These are phyloP conservation scores for Onygenales sp. DNA, from an alignment of 2,329 filamentous ascomycete genomes.

Conservation along the genomic window DNA sequence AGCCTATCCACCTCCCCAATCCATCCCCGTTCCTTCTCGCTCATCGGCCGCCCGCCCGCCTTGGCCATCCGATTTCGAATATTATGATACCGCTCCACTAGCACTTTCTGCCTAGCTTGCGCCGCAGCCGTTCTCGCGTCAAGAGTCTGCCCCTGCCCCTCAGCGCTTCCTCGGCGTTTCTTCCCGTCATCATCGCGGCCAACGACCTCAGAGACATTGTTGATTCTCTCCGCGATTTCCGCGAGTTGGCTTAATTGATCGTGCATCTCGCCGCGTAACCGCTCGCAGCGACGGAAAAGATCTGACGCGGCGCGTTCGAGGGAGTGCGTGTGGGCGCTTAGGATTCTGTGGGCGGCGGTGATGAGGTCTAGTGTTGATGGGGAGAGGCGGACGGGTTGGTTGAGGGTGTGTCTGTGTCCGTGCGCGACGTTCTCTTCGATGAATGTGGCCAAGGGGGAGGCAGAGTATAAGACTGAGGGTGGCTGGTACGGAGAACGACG, in stretches of 20 bases:
- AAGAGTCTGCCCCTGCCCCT: slow-evolving; percentile 18
- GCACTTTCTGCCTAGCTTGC: slow-evolving; percentile 29
- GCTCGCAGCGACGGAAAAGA: slow-evolving; percentile 43
- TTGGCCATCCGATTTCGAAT: slow-evolving; percentile 34
- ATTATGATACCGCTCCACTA: slow-evolving; percentile 34
- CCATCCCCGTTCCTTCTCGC: slow-evolving; percentile 39
- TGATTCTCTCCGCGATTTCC: slow-evolving; percentile 37
- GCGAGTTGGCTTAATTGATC: slow-evolving; percentile 38
- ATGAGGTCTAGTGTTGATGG: slow-evolving; percentile 40
- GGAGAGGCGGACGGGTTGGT: slow-evolving; percentile 38
- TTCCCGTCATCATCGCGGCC: slow-evolving; percentile 23
- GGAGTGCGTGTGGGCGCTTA: slow-evolving; percentile 36
- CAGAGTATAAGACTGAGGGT: slow-evolving; percentile 30
- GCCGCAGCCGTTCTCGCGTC: slow-evolving; percentile 33
- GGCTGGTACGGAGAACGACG: slow-evolving; percentile 34
- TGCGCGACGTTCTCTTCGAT: slow-evolving; percentile 34
- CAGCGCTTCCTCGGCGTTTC: slow-evolving; percentile 17
- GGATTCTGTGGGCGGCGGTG: slow-evolving; percentile 36
- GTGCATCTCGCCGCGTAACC: slow-evolving; percentile 37
- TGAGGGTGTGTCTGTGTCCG: slow-evolving; percentile 32
- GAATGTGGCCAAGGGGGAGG: slow-evolving; percentile 30
- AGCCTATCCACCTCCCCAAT: slow-evolving; percentile 33
- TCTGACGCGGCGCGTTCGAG: slow-evolving; percentile 40
- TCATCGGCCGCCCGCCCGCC: slow-evolving; percentile 35
- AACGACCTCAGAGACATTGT: slow-evolving; percentile 30